These are phyloP conservation scores for Crucibulum laeve DNA, from an alignment of 768 basidiomycete genomes.

Conservation along the genomic window DNA sequence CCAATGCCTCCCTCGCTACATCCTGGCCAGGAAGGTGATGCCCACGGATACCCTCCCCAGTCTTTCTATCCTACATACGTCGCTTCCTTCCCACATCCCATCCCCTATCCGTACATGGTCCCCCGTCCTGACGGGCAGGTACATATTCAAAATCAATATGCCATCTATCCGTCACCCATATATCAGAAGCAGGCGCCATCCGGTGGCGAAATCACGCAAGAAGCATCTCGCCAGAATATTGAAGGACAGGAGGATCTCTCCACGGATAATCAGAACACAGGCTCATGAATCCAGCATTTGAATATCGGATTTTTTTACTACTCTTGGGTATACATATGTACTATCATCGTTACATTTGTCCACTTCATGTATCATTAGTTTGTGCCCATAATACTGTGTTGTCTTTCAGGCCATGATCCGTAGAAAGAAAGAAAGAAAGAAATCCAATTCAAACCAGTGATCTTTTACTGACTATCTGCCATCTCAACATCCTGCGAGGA, in stretches of 20 bases:
- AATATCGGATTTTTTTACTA: no score
- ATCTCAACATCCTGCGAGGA: background rate
- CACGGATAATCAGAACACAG: no score
- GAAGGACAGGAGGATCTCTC: no score
- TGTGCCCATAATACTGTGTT: no score
- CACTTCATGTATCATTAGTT: no score
- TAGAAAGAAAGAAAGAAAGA: no score
- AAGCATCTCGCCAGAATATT: no score
- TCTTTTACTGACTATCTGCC: background rate
- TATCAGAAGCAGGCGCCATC: conserved; percentile 15
- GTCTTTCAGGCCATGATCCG: no score
- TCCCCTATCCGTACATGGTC: conserved; percentile 16
- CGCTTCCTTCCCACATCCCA: conserved; percentile 8
- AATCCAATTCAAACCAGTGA: background rate
- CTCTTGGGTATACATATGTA: no score
- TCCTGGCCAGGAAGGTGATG: conserved; percentile 34
- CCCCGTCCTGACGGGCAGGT: conserved; percentile 24
- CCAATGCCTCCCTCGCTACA: conserved; percentile 30
- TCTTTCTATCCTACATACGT: conserved; percentile 18
- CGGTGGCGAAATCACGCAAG: no score
- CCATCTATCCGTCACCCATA: conserved; percentile 12
- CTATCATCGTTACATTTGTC: no score
- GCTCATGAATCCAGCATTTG: no score
- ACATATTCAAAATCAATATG: conserved; percentile 19
- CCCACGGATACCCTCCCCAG: conserved; percentile 20